These are phyloP conservation scores for Chrysosporium keratinophilum DNA, from an alignment of 2,329 filamentous ascomycete species.

Conservation along the genomic window DNA sequence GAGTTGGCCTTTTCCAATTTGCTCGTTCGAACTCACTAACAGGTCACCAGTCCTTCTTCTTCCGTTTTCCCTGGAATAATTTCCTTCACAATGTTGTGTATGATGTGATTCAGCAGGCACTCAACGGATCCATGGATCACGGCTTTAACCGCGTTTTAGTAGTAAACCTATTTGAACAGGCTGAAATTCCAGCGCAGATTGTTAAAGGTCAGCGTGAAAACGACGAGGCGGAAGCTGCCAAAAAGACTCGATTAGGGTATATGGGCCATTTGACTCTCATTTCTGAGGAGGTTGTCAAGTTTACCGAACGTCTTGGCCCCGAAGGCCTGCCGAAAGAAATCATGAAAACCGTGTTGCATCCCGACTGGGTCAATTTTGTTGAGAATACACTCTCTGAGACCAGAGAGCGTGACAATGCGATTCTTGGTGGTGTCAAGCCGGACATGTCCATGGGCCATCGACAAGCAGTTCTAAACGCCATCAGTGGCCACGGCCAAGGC, in stretches of 20 bases:
- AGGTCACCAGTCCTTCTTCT: conserved; percentile 67
- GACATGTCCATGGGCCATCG: conserved; percentile 78
- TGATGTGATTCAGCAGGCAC: conserved; percentile 96
- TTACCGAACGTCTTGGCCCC: conserved; percentile 84
- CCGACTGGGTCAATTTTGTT: conserved; percentile 88
- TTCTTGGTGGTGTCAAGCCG: conserved; percentile 85
- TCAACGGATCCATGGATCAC: conserved; percentile 95
- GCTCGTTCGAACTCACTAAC: conserved; percentile 28
- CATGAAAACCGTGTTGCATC: conserved; percentile 76
- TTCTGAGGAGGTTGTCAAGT: conserved; percentile 96
- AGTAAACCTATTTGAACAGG: conserved; percentile 84
- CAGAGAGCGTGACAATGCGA: conserved; percentile 92
- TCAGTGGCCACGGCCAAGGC: conserved; percentile 46
- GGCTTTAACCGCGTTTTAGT: conserved; percentile 85
- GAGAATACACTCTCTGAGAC: conserved; percentile 89
- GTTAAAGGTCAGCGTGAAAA: conserved; percentile 81
- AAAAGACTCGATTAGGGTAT: conserved; percentile 86
- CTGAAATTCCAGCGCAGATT: conserved; percentile 81
- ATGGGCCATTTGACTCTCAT: conserved; percentile 98
- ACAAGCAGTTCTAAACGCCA: conserved; percentile 53
- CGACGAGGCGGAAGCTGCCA: conserved; percentile 72
- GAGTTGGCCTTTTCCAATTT: conserved; percentile 33
- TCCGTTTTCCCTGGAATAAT: conserved; percentile 98
- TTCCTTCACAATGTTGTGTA: conserved; percentile 99
- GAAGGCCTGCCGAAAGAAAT: conserved; percentile 77